Conservation (phyloP, 2,329 filamentous ascomycete species). For the Penicillium sp. region DNA sequence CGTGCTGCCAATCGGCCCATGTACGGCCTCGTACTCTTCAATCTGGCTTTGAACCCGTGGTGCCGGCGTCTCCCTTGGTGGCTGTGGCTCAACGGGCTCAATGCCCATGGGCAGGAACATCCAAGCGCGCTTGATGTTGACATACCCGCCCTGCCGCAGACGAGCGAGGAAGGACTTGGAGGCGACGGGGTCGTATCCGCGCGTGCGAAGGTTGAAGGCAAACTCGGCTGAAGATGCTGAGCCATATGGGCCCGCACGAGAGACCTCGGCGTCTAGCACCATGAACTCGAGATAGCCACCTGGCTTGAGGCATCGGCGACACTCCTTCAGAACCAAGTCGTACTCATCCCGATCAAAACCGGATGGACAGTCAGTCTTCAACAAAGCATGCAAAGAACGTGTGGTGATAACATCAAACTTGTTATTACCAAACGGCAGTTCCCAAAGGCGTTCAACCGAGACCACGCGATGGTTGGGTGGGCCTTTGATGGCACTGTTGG, state of each 20-base stretch:
- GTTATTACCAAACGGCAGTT: constrained; percentile 81
- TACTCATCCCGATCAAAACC: constrained; percentile 81
- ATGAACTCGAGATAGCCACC: constrained; percentile 92
- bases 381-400: constrained; percentile 80
- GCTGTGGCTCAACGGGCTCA: constrained; percentile 54
- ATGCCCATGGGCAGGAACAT: constrained; percentile 82
- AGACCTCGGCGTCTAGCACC: constrained; percentile 86
- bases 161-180: constrained; percentile 81
- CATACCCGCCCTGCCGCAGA: constrained; percentile 76
- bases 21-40: constrained; percentile 64
- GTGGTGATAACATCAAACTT: constrained; percentile 93
- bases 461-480: constrained; percentile 87
- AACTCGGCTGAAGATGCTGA: constrained; percentile 90
- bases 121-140: constrained; percentile 83
- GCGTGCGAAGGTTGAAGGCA: constrained; percentile 82
- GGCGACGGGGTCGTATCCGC: constrained; percentile 86
- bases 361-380: constrained; percentile 70
- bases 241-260: constrained; percentile 79
- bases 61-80: constrained; percentile 49
- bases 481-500: constrained; percentile 77
- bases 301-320: constrained; percentile 88
- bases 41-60: constrained; percentile 45
- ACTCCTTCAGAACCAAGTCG: constrained; percentile 82
- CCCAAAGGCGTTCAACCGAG: constrained; percentile 75
- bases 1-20: constrained; percentile 67